These are phyloP conservation scores for Nemania diffusa DNA, from an alignment of 2,329 filamentous ascomycete species.

Conservation along the genomic window DNA sequence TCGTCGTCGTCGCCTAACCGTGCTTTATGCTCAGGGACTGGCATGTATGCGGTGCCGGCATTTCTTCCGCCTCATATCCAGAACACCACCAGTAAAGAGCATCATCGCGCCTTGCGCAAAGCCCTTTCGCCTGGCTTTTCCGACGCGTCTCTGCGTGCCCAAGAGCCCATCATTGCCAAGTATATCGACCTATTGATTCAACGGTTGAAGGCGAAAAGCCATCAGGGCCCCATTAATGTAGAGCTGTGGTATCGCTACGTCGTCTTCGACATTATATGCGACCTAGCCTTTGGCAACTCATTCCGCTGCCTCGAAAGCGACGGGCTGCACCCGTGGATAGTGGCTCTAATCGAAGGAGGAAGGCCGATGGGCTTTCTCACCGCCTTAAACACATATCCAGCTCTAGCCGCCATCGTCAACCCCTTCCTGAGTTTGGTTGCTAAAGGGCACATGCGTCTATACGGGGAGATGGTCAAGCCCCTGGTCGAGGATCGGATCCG, in stretches of 20 bases:
- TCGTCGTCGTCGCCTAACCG: too few relatives aligned
- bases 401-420: background rate
- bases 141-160: conserved; percentile 16
- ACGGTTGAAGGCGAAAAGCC: conserved; percentile 9
- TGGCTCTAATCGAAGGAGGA: conserved; percentile 12
- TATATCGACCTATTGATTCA: conserved; percentile 9
- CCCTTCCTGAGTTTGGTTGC: background rate
- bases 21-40: conserved; percentile 18
- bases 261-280: conserved; percentile 21
- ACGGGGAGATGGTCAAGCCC: conserved; percentile 15
- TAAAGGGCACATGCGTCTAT: conserved; percentile 5
- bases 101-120: conserved; percentile 17
- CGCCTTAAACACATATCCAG: conserved; percentile 16
- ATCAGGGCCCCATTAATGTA: conserved; percentile 7
- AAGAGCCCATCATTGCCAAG: conserved; percentile 14
- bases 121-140: conserved; percentile 17
- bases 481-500: conserved; percentile 6
- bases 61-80: conserved; percentile 35
- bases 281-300: conserved; percentile 9
- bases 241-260: conserved; percentile 19
- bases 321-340: conserved; percentile 15
- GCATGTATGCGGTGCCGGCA: conserved; percentile 31
- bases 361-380: conserved; percentile 18
- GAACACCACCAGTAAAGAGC: conserved; percentile 41
- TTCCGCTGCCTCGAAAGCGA: conserved; percentile 13